Evolutionary conservation across 164 flowering plant species (phyloP).

Genomic region (Hamamelis virginiana): DNA sequence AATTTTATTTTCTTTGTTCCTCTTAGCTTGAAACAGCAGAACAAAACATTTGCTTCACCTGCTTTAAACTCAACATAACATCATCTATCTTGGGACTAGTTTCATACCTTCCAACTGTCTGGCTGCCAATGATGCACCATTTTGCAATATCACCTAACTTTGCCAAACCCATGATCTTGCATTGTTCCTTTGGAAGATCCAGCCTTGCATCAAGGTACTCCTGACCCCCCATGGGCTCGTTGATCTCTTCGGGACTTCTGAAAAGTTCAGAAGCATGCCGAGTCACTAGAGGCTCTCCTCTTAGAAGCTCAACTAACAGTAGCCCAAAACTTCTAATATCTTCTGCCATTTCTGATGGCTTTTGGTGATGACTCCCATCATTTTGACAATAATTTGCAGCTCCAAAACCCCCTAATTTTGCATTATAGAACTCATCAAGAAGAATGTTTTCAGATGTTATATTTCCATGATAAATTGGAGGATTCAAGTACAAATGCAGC

Average conservation of each 20-base stretch:
- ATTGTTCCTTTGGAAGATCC: slow-evolving; percentile 18
- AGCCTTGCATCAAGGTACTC: slow-evolving; percentile 23
- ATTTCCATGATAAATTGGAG: slow-evolving; percentile 17
- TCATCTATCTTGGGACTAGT: slow-evolving; percentile 11
- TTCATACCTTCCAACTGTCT: slow-evolving; percentile 5
- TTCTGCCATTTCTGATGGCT: not conserved
- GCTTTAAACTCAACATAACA: slow-evolving; percentile 14
- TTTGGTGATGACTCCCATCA: not conserved
- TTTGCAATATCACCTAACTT: slow-evolving; percentile 29
- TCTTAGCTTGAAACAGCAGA: slow-evolving; percentile 3
- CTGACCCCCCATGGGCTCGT: slow-evolving; percentile 8
- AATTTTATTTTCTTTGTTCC: not conserved
- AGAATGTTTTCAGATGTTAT: slow-evolving; percentile 10
- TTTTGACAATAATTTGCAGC: slow-evolving; percentile 12
- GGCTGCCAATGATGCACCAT: slow-evolving; percentile 23
- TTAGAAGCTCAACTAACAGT: slow-evolving; percentile 5
- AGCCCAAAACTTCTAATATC: slow-evolving; percentile 13
- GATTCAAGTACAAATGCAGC: slow-evolving; percentile 15
- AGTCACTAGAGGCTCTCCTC: slow-evolving; percentile 9
- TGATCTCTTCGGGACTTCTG: slow-evolving; percentile 3
- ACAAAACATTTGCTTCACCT: slow-evolving; percentile 13
- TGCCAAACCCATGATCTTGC: slow-evolving; percentile 23
- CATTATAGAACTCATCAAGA: slow-evolving; percentile 12
- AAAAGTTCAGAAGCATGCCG: not conserved
- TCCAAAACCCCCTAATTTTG: slow-evolving; percentile 15